Base-by-base conservation (phyloP, 2,329 filamentous ascomycete genomes). In the Byssothecium circinans region DNA sequence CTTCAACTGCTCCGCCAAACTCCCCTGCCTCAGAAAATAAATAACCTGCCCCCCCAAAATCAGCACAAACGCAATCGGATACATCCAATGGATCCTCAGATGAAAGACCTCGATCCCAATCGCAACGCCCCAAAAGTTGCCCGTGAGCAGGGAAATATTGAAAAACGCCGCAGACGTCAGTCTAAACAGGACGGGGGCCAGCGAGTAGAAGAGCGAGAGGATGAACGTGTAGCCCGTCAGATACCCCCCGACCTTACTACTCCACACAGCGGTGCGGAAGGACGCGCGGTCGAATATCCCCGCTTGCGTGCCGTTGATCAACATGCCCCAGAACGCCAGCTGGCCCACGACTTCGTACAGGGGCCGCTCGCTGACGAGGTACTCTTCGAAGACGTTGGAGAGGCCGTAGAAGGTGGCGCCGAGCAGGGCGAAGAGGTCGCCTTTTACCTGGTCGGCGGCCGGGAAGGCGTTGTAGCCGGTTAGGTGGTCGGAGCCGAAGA, bases 61-160 rank as follows among this genome's bases (percentile, higher is more conserved):
- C 58, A 91, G 79, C 8, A 95, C 89, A 70, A 99, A 99, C 11
- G 94, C 92, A 66, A 96, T 88, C 4, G 94, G 92, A 74, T 99
- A 99, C 74, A 96, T 80, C 79, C 83, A 96, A 74, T 96, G 88
- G 48, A 99, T 83, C 33, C 73, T 73, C 60, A 88, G 82, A 36
- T 86, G 83, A 65, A 99, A 95, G 40, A 97, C 88, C 67, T 86
- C 81, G 58, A 95, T 83, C 41, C 94, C 94, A 60, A 99, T 92
- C 58, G 95, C 87, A 53, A 95, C 87, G 56, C 91, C 91, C 94
- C 94, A 99, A 76, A 97, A 97, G 74, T 95, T 96, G 61, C 86
- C 89, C 2, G 94, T 97, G 50, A 99, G 78, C 56, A 99, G 78
- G 7, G 88, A 92, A 64, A 97, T 95, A 73, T 99, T 95, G 78